phyloP scores from a whole-genome alignment of 2,329 filamentous ascomycete genomes.

The Alternaria incomplexa region DNA sequence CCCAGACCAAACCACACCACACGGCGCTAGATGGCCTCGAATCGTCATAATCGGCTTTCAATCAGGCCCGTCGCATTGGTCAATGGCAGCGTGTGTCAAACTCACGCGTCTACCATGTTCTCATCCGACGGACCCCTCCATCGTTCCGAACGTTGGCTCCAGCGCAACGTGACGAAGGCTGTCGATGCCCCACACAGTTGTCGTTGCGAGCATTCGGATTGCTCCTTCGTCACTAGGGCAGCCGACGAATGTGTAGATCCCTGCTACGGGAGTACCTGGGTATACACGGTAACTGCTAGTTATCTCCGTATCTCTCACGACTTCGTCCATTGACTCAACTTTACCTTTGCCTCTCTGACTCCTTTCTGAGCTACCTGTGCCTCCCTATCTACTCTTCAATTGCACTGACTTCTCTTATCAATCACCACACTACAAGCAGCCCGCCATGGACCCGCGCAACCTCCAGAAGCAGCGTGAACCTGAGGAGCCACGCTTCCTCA shows the following conservation, averaged over 20 bases:
- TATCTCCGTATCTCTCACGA: conserved; percentile 27
- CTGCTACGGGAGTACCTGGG: conserved; percentile 25
- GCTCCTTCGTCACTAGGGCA: conserved; percentile 24
- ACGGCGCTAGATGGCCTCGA: conserved; percentile 23
- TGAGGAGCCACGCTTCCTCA: conserved; percentile 57
- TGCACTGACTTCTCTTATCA: not conserved
- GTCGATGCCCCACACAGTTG: conserved; percentile 23
- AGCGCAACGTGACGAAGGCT: conserved; percentile 15
- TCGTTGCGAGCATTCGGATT: conserved; percentile 20
- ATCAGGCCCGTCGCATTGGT: conserved; percentile 32
- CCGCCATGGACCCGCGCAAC: conserved; percentile 46
- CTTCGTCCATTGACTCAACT: conserved; percentile 6
- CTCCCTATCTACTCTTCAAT: not conserved
- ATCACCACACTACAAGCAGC: not conserved
- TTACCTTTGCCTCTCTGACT: not conserved
- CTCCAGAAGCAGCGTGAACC: conserved; percentile 44
- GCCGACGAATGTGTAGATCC: conserved; percentile 18
- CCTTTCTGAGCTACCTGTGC: not conserved
- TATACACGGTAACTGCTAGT: conserved; percentile 25
- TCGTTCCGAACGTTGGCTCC: conserved; percentile 15
- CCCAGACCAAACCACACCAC: conserved; percentile 13
- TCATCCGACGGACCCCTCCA: conserved; percentile 25
- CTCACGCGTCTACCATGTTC: conserved; percentile 21
- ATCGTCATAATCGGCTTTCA: conserved; percentile 23
- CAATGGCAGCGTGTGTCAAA: conserved; percentile 9